Evolutionary conservation across 73 alveolate genomes (phyloP).

Genomic region (Breviolum minutum): DNA sequence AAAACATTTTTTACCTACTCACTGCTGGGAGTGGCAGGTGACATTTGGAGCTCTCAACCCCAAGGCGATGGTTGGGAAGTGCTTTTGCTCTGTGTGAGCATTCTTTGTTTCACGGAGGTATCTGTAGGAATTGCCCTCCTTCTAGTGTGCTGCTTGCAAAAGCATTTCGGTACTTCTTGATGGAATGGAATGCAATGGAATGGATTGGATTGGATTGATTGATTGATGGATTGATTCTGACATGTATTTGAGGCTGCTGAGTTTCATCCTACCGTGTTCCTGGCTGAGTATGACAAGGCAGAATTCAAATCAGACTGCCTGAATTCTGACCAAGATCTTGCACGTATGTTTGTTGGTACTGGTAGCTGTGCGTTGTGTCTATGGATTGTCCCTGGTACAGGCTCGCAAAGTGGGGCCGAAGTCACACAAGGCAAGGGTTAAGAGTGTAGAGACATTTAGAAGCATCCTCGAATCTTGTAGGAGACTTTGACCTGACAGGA

Average conservation of each 20-base stretch:
- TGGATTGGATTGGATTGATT: too few relatives aligned
- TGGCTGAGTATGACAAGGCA: slow-evolving; percentile 90
- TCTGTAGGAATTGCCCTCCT: neutral
- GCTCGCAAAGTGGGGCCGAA: slow-evolving; percentile 69
- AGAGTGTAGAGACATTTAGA: neutral
- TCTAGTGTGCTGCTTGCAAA: neutral
- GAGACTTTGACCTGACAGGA: too few relatives aligned
- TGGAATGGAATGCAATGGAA: too few relatives aligned
- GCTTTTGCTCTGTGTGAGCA: neutral
- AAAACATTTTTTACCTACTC: too few relatives aligned
- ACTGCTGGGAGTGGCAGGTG: neutral
- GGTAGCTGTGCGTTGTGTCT: neutral
- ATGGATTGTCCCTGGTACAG: neutral
- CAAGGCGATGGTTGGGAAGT: neutral
- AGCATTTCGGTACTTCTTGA: neutral
- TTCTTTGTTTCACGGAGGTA: neutral
- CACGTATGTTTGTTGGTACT: neutral
- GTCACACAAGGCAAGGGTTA: slow-evolving; percentile 15
- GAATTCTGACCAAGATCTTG: neutral
- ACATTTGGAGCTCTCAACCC: slow-evolving; percentile 83
- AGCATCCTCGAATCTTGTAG: neutral
- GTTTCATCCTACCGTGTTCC: slow-evolving; percentile 59
- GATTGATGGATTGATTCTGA: too few relatives aligned
- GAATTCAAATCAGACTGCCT: neutral
- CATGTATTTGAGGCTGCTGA: slow-evolving; percentile 55